These are phyloP conservation scores for Sporobolomyces roseus DNA, from an alignment of 768 basidiomycete genomes.

Conservation along the genomic window DNA sequence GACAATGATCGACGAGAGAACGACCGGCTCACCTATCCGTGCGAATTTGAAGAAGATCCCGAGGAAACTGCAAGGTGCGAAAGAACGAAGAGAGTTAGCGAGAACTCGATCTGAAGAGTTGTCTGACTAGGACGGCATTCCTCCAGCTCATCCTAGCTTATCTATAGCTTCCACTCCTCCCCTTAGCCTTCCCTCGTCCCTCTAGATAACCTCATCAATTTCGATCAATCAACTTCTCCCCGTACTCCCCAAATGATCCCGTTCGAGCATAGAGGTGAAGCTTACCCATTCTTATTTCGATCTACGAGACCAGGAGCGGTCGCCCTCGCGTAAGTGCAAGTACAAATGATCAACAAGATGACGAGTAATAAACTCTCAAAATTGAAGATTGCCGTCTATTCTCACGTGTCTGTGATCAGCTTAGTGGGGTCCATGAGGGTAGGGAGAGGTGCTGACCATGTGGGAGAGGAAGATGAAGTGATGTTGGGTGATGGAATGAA, in stretches of 20 bases:
- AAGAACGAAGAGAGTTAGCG: too few species aligned
- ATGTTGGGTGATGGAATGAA: not conserved
- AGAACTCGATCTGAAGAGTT: too few species aligned
- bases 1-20: too few species aligned
- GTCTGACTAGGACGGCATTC: too few species aligned
- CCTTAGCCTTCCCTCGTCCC: not conserved
- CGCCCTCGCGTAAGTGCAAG: constrained; percentile 89
- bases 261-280: not conserved
- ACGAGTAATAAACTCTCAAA: constrained; percentile 93
- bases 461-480: not conserved
- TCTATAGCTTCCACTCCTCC: too few species aligned
- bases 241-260: not conserved
- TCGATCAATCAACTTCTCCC: not conserved
- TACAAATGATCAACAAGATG: constrained; percentile 88
- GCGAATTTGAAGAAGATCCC: constrained; percentile 95
- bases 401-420: not conserved
- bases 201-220: not conserved
- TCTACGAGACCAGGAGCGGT: constrained; percentile 86
- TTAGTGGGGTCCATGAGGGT: too few species aligned
- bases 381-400: constrained; percentile 93
- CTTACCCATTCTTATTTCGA: constrained; percentile 88
- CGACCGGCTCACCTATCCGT: constrained; percentile 67
- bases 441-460: too few species aligned
- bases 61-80: constrained; percentile 77
- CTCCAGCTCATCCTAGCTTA: too few species aligned